These are phyloP conservation scores for Starmerella etchellsii DNA, from an alignment of 805 yeast species.

Conservation along the genomic window DNA sequence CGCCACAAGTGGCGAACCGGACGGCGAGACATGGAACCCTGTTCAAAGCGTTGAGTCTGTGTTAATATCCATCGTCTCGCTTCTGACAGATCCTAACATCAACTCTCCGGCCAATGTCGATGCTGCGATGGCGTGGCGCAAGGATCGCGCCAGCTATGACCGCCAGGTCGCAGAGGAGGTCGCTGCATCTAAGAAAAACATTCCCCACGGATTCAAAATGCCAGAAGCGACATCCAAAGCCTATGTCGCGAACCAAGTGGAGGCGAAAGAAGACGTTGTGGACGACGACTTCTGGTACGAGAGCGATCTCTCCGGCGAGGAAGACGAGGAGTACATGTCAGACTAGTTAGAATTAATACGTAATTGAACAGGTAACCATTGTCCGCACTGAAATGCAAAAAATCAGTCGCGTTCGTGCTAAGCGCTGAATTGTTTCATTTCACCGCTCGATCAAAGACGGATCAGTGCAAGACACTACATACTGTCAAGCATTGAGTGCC, in stretches of 20 bases:
- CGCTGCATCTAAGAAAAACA: slow-evolving; percentile 54
- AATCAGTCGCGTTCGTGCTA: no score
- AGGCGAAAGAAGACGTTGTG: slow-evolving; percentile 39
- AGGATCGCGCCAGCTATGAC: slow-evolving; percentile 62
- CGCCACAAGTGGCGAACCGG: slow-evolving; percentile 80
- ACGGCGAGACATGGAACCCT: slow-evolving; percentile 73
- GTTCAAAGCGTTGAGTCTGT: slow-evolving; percentile 82
- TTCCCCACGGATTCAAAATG: slow-evolving; percentile 74
- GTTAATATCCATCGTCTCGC: slow-evolving; percentile 75
- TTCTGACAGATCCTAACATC: slow-evolving; percentile 87
- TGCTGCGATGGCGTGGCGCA: slow-evolving; percentile 84
- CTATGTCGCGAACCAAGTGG: slow-evolving; percentile 31
- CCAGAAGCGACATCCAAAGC: slow-evolving; percentile 53
- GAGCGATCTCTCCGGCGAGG: slow-evolving; percentile 50
- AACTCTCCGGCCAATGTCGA: slow-evolving; percentile 93
- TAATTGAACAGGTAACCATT: no score
- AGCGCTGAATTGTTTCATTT: no score
- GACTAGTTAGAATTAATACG: slow-evolving; percentile 27
- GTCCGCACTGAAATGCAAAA: no score
- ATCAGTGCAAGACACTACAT: no score
- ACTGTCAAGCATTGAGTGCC: no score
- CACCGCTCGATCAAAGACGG: no score
- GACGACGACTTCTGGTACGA: slow-evolving; percentile 83
- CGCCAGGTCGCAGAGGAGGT: slow-evolving; percentile 70
- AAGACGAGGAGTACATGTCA: slow-evolving; percentile 26